Evolutionary conservation across 768 basidiomycete species (phyloP).

Genomic region (Naematelia encephala): DNA sequence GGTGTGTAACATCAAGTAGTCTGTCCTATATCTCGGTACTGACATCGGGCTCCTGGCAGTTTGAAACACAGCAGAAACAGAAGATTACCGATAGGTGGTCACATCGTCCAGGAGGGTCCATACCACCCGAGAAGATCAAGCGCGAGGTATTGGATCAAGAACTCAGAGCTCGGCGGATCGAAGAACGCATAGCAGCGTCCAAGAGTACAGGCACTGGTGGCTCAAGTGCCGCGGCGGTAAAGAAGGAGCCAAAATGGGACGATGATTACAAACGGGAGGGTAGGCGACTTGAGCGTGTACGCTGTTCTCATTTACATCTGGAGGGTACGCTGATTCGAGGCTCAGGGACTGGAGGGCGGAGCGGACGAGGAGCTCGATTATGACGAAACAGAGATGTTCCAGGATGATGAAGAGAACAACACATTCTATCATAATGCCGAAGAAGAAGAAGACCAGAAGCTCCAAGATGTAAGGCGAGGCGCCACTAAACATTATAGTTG

Average conservation of each 20-base stretch:
- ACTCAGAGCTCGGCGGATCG: slow-evolving; percentile 26
- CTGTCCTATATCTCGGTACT: not conserved
- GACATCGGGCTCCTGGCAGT: slow-evolving; percentile 15
- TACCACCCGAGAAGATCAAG: slow-evolving; percentile 6
- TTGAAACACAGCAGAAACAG: slow-evolving; percentile 36
- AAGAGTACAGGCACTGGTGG: not conserved
- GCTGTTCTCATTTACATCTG: slow-evolving; percentile 6
- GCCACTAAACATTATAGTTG: too few relatives aligned
- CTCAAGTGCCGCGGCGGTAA: slow-evolving; percentile 10
- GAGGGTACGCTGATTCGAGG: not conserved
- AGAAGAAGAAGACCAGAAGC: slow-evolving; percentile 40
- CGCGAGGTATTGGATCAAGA: slow-evolving; percentile 18
- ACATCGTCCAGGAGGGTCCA: slow-evolving; percentile 23
- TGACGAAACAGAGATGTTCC: slow-evolving; percentile 40
- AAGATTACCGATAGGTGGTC: slow-evolving; percentile 42
- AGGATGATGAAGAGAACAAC: slow-evolving; percentile 45
- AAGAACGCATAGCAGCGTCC: not conserved
- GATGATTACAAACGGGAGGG: slow-evolving; percentile 38
- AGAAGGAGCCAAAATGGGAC: slow-evolving; percentile 31
- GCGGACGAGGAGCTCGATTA: slow-evolving; percentile 43
- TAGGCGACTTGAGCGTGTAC: slow-evolving; percentile 27
- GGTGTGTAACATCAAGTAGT: slow-evolving; percentile 26
- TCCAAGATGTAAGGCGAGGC: slow-evolving; percentile 22
- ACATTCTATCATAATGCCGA: slow-evolving; percentile 41
- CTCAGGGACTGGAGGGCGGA: slow-evolving; percentile 42